phyloP scores from a whole-genome alignment of 441 rosid species.

The Macaranga tanarius region DNA sequence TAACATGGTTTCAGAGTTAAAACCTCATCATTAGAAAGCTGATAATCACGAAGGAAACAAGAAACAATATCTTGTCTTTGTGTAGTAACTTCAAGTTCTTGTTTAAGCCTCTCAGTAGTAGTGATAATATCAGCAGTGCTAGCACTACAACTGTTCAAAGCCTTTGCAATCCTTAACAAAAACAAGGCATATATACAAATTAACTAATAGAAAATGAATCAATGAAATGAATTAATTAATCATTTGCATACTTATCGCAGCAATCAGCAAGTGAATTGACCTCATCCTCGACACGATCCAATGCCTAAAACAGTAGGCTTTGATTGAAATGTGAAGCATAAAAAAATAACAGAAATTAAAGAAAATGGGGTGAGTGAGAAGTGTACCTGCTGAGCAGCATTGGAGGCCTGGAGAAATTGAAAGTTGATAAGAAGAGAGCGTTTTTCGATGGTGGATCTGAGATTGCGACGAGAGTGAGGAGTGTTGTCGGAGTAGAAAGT shows the following conservation, averaged over 20 bases:
- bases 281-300: slow-evolving; percentile 96
- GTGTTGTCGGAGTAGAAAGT: slow-evolving; percentile 81
- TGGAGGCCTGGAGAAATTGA: slow-evolving; percentile 80
- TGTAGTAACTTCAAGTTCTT: slow-evolving; percentile 79
- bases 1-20: neutral
- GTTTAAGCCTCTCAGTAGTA: slow-evolving; percentile 90
- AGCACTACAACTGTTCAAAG: slow-evolving; percentile 76
- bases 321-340: too few relatives aligned
- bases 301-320: slow-evolving; percentile 36
- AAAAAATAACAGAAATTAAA: too few relatives aligned
- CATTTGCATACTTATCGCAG: slow-evolving; percentile 61
- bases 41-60: slow-evolving; percentile 93
- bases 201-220: too few relatives aligned
- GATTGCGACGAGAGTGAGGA: slow-evolving; percentile 90
- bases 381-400: slow-evolving; percentile 60
- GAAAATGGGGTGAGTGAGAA: neutral
- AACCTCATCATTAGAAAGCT: slow-evolving; percentile 85
- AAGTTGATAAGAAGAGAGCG: slow-evolving; percentile 83
- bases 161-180: slow-evolving; percentile 64
- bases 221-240: too few relatives aligned
- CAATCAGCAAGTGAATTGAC: slow-evolving; percentile 86
- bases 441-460: slow-evolving; percentile 95
- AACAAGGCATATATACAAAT: neutral
- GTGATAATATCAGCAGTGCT: slow-evolving; percentile 84
- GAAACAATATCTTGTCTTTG: slow-evolving; percentile 91